Evolutionary conservation across 257 asterid genomes (phyloP).

Genomic region (Leptodermis oblonga): DNA sequence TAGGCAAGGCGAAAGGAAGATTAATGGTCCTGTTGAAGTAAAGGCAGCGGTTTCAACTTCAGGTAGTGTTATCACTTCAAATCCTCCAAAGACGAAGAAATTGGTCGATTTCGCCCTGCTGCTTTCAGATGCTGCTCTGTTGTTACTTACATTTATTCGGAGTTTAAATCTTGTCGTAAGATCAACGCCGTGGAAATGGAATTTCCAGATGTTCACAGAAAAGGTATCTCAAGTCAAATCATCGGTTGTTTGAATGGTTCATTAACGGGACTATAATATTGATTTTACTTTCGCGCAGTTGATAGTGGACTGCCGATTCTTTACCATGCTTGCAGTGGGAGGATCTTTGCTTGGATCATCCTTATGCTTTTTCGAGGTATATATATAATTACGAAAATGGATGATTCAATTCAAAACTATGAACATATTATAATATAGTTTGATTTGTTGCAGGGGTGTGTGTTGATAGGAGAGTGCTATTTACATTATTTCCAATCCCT

Average conservation of each 20-base stretch:
- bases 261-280: not conserved
- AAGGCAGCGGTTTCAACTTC: slow-evolving; percentile 32
- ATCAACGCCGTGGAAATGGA: slow-evolving; percentile 38
- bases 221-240: slow-evolving; percentile 45
- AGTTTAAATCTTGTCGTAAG: slow-evolving; percentile 26
- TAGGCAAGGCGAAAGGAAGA: slow-evolving; percentile 15
- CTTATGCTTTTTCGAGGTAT: slow-evolving; percentile 64
- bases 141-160: slow-evolving; percentile 12
- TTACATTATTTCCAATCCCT: slow-evolving; percentile 51
- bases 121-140: slow-evolving; percentile 19
- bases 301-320: slow-evolving; percentile 79
- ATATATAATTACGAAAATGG: not conserved
- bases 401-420: not conserved
- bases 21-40: slow-evolving; percentile 19
- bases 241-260: not conserved
- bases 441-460: slow-evolving; percentile 57
- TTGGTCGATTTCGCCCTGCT: slow-evolving; percentile 33
- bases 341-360: slow-evolving; percentile 76
- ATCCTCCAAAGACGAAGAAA: slow-evolving; percentile 32
- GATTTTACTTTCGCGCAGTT: slow-evolving; percentile 35
- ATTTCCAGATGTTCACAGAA: slow-evolving; percentile 50
- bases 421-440: not conserved
- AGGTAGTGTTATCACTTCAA: slow-evolving; percentile 25
- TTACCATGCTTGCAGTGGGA: slow-evolving; percentile 62
- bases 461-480: slow-evolving; percentile 44